Percentiles rank a stretch among this genome's conserved stretches.
phyloP scores from a whole-genome alignment of 2,329 filamentous ascomycete genomes.

The Neofusicoccum ribis region DNA sequence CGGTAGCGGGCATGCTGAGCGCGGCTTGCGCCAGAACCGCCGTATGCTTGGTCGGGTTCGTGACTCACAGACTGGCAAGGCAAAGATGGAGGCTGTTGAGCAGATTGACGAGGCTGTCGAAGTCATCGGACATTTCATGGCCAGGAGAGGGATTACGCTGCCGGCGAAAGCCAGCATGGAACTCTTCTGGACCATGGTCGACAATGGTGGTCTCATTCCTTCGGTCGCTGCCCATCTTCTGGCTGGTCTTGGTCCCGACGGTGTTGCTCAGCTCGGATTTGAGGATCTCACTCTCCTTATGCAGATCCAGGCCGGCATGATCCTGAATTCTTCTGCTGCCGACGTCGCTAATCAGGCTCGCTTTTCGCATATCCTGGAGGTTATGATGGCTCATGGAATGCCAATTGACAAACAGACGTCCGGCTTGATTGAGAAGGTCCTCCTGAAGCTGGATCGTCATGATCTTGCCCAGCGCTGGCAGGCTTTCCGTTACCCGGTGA shows the following conservation, averaged over 20 bases:
- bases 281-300: constrained; percentile 59
- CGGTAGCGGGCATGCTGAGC: constrained; percentile 78
- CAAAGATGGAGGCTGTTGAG: constrained; percentile 62
- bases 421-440: constrained; percentile 58
- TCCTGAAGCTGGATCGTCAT: constrained; percentile 53
- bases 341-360: constrained; percentile 61
- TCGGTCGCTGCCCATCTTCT: constrained; percentile 62
- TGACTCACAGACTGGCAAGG: constrained; percentile 54
- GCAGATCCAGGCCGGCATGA: constrained; percentile 58
- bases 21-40: constrained; percentile 76
- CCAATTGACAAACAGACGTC: constrained; percentile 58
- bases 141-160: constrained; percentile 52
- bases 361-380: constrained; percentile 63
- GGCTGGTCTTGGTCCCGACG: constrained; percentile 60
- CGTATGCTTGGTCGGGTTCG: constrained; percentile 86
- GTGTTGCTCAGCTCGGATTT: constrained; percentile 56
- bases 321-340: constrained; percentile 46
- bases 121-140: constrained; percentile 61
- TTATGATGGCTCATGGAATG: constrained; percentile 53
- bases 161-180: constrained; percentile 58
- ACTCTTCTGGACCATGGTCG: constrained; percentile 64
- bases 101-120: constrained; percentile 87
- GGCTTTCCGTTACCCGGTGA: constrained; percentile 53
- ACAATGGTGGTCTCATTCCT: constrained; percentile 63
- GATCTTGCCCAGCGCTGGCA: constrained; percentile 59